A percentile compares a stretch with the other conserved stretches of the same genome.
phyloP scores from a whole-genome alignment of 331 rosid species.

The Acacia pycnantha region DNA sequence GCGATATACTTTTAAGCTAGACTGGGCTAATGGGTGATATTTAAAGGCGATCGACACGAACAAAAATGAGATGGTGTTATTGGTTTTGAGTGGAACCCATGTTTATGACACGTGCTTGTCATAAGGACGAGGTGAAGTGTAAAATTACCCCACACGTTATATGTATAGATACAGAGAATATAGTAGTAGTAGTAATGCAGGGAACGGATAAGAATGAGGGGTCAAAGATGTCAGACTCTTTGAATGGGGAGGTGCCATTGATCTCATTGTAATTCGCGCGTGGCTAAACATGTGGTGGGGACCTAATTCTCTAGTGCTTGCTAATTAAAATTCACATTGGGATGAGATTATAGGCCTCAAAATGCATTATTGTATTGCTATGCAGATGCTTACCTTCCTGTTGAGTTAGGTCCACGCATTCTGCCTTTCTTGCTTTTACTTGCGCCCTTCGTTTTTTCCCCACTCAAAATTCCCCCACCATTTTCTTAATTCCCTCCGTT shows the following conservation, averaged over 20 bases:
- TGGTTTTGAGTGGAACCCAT: not conserved
- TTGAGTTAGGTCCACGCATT: slow-evolving; percentile 15
- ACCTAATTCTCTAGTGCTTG: not conserved
- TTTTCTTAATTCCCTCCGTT: no score
- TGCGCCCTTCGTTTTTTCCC: not conserved
- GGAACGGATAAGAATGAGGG: not conserved
- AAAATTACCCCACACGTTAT: not conserved
- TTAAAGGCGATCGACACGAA: not conserved
- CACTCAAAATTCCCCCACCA: not conserved
- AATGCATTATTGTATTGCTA: not conserved
- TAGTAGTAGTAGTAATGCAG: not conserved
- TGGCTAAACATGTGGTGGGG: slow-evolving; percentile 10
- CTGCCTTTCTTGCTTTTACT: not conserved
- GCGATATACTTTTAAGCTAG: not conserved
- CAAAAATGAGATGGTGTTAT: not conserved
- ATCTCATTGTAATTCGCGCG: not conserved
- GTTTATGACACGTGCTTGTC: not conserved
- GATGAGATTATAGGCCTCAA: not conserved
- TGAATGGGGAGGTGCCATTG: not conserved
- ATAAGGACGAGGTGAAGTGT: not conserved
- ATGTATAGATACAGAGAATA: not conserved
- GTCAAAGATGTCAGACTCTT: not conserved
- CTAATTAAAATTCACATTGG: not conserved
- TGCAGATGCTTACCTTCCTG: not conserved
- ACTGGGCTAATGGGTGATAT: not conserved